Conservation (phyloP, 2,329 filamentous ascomycete genomes). For the Sordariomycetes sp. region DNA sequence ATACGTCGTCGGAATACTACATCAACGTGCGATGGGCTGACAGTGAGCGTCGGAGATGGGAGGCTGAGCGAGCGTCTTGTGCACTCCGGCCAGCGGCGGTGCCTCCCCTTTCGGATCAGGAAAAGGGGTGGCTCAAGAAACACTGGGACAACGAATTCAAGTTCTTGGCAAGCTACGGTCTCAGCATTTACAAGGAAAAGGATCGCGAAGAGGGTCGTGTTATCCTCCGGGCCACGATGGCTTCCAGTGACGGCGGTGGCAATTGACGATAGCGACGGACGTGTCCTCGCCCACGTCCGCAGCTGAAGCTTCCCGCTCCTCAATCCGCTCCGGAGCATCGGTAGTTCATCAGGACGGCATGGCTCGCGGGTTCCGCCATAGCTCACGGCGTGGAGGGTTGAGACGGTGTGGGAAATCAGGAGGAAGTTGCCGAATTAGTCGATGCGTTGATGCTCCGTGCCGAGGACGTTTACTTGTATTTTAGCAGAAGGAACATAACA, state of each 20-base stretch:
- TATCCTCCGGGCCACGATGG: conserved; percentile 10
- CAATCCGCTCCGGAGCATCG: too few relatives aligned
- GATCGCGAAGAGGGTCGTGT: conserved; percentile 21
- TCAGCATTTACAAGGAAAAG: conserved; percentile 23
- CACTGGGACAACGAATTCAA: conserved; percentile 19
- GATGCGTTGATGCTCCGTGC: too few relatives aligned
- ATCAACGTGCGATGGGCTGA: conserved; percentile 1
- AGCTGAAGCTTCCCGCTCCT: too few relatives aligned
- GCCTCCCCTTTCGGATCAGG: conserved; percentile 6
- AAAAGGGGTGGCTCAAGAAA: conserved; percentile 23
- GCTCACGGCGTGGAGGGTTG: too few relatives aligned
- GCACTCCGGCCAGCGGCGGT: neutral
- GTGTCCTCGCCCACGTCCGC: too few relatives aligned
- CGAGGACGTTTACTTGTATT: too few relatives aligned
- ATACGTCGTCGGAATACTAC: neutral
- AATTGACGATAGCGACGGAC: neutral
- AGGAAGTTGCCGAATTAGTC: too few relatives aligned
- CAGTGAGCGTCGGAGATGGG: neutral
- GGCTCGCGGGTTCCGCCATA: too few relatives aligned
- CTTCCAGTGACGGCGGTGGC: neutral
- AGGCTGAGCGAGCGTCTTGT: neutral
- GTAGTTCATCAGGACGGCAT: too few relatives aligned
- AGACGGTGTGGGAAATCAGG: too few relatives aligned
- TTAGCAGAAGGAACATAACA: too few relatives aligned
- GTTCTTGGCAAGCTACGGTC: conserved; percentile 17